Base-by-base conservation (phyloP, 2,329 filamentous ascomycete genomes). In the Neofusicoccum kwambonambiense region DNA sequence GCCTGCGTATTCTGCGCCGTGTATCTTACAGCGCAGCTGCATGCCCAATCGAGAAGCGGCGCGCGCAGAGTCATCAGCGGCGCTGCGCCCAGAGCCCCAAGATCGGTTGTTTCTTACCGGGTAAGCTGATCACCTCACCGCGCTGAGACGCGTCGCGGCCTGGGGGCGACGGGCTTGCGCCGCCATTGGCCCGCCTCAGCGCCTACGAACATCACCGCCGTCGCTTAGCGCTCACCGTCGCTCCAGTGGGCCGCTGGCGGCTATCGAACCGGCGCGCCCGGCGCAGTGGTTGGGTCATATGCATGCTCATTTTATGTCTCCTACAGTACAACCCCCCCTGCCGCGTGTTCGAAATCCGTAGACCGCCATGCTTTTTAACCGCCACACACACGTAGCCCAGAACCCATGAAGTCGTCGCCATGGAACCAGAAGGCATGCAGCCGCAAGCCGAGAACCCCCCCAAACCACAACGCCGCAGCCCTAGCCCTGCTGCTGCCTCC, bases 401-500 rank as follows among this genome's bases (percentile, higher is more conserved):
- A 47, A 22, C 31, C 56, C 56, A 60, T 60, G 27, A 35, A 60
- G n/a, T 47, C 56, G 42, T 60, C 15, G 41, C 56, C 56, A 47
- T 60, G 56, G 27, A 47, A 9, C 42, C 42, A 37, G 31, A 11
- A 35, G n/a, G 56, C 41, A 60, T 31, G 39, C 19, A 60, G 56
- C 41, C 56, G 42, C 47, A 60, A 35, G 27, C 42, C 42, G 27
- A 35, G 15, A 60, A 37, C 56, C 41, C 2, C 15, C 41, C 41
- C 35, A 37, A 47, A 35, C 37, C 17, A 19, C 56, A 60, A 44
- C 56, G 7, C 50, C 50, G 9, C 56, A n/a, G 41, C 41, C 56
- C 64, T 93, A 96, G 80, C 86, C 90, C 80, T 92, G 87, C 84
- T 92, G 87, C 84, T 93, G 90, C 87, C 96, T 96, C 86, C 89